Conservation (phyloP, 805 yeast genomes). For the Naumovozyma castellii region DNA sequence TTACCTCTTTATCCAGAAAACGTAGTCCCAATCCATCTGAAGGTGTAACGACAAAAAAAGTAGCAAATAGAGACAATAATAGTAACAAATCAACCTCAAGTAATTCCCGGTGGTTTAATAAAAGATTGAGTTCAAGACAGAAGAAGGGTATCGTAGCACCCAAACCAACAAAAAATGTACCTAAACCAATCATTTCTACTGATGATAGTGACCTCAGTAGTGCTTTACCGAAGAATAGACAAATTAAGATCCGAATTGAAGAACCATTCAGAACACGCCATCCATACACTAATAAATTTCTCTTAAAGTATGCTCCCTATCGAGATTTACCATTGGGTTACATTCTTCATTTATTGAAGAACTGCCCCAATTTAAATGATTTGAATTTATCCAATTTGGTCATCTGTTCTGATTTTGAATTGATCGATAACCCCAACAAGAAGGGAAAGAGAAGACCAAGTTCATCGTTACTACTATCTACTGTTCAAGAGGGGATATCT, state of each 20-base stretch:
- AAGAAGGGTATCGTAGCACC: neutral
- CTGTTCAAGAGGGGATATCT: constrained; percentile 9
- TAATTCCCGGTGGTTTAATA: constrained; percentile 1
- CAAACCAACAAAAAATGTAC: neutral
- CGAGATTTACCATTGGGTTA: constrained; percentile 75
- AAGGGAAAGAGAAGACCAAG: constrained; percentile 7
- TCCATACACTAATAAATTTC: constrained; percentile 53
- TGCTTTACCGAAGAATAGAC: neutral
- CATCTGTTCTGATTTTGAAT: constrained; percentile 56
- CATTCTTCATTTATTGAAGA: constrained; percentile 54
- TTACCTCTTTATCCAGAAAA: neutral
- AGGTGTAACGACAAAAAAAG: neutral
- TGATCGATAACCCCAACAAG: constrained; percentile 7
- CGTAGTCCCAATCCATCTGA: neutral
- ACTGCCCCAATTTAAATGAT: constrained; percentile 50
- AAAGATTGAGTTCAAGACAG: neutral
- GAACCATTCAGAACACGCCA: constrained; percentile 30
- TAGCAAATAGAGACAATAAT: neutral
- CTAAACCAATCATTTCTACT: neutral
- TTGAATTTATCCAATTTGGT: constrained; percentile 55
- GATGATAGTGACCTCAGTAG: neutral
- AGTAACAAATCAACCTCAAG: neutral
- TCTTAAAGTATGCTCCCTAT: constrained; percentile 53
- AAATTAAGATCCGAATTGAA: neutral
- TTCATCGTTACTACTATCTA: constrained; percentile 11